Conservation (phyloP, 2,329 filamentous ascomycete species). For the Neonectria coccinea region DNA sequence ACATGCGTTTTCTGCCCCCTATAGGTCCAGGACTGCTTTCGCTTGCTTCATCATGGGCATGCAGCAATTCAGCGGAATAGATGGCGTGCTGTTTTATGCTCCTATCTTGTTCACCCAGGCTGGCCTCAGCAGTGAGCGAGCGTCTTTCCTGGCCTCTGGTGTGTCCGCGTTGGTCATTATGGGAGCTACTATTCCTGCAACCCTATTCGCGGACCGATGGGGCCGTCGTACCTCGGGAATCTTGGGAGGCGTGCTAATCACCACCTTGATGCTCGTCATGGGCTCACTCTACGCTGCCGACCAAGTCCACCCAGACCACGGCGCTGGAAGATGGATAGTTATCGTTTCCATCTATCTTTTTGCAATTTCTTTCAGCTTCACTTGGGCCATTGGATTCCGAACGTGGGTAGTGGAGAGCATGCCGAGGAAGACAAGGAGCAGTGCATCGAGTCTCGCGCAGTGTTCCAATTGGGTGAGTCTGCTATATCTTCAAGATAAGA, state of each 20-base stretch:
- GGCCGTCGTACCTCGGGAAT: conserved; percentile 66
- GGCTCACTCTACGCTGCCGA: conserved; percentile 62
- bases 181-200: conserved; percentile 64
- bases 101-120: conserved; percentile 70
- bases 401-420: conserved; percentile 69
- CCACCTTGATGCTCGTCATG: conserved; percentile 64
- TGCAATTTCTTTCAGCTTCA: conserved; percentile 57
- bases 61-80: conserved; percentile 71
- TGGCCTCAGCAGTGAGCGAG: conserved; percentile 64
- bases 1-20: conserved; percentile 51
- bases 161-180: conserved; percentile 69
- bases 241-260: conserved; percentile 63
- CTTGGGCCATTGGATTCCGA: conserved; percentile 66
- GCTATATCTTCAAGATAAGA: no score
- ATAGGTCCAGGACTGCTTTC: conserved; percentile 60
- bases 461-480: conserved; percentile 62
- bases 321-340: conserved; percentile 61
- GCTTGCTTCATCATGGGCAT: conserved; percentile 69
- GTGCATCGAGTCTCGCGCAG: conserved; percentile 65
- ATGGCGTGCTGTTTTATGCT: conserved; percentile 72
- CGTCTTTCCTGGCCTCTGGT: conserved; percentile 69
- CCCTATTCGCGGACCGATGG: conserved; percentile 67
- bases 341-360: conserved; percentile 64
- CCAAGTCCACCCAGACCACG: conserved; percentile 51
- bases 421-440: conserved; percentile 64